Evolutionary conservation across 2,329 filamentous ascomycete genomes (phyloP).

Genomic region (Decorospora gaudefroyi): DNA sequence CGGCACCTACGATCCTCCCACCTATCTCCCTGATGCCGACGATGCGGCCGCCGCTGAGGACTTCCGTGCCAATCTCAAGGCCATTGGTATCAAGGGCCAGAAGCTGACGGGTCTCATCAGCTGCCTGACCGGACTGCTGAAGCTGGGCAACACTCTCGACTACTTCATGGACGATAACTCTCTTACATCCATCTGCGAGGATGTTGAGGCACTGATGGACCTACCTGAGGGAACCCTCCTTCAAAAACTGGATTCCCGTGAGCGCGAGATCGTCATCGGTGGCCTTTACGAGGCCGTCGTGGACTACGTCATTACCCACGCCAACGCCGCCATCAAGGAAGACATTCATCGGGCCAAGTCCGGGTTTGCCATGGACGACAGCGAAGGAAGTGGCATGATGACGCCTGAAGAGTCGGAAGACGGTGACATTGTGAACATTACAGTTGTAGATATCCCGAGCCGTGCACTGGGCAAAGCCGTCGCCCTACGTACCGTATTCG

Average conservation of each 20-base stretch:
- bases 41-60: constrained; percentile 93
- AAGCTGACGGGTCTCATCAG: constrained; percentile 82
- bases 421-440: constrained; percentile 85
- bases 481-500: constrained; percentile 88
- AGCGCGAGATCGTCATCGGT: constrained; percentile 78
- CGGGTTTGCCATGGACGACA: constrained; percentile 70
- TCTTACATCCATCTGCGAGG: constrained; percentile 84
- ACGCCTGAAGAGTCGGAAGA: constrained; percentile 71
- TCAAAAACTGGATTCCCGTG: constrained; percentile 78
- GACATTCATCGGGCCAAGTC: constrained; percentile 72
- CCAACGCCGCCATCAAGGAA: constrained; percentile 78
- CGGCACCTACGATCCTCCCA: constrained; percentile 81
- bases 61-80: constrained; percentile 82
- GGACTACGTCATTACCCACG: constrained; percentile 89
- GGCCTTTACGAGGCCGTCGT: constrained; percentile 92
- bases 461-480: constrained; percentile 82
- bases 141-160: constrained; percentile 87
- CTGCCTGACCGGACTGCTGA: constrained; percentile 81
- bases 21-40: constrained; percentile 88
- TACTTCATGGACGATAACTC: constrained; percentile 83
- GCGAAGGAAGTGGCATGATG: constrained; percentile 55
- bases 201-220: constrained; percentile 83
- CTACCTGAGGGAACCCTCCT: constrained; percentile 82
- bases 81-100: constrained; percentile 90
- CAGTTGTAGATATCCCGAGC: constrained; percentile 82